phyloP scores from a whole-genome alignment of 352 stramenopile genomes.

The Elongisporangium undulatum region DNA sequence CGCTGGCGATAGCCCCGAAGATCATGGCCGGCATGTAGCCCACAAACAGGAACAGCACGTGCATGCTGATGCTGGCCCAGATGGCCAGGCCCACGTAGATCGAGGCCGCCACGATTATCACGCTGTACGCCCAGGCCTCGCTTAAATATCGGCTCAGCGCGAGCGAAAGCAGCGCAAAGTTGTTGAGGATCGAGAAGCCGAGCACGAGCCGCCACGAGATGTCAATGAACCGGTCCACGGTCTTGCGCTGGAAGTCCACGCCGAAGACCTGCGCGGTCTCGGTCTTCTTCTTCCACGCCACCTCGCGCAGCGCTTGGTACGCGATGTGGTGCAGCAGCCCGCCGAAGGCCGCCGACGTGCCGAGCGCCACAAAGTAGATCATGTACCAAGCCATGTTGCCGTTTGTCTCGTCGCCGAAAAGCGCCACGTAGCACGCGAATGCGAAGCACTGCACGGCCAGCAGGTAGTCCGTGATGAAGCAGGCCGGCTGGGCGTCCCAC shows the following conservation, averaged over 20 bases:
- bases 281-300: slow-evolving; percentile 71
- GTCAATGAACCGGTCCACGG: slow-evolving; percentile 71
- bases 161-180: slow-evolving; percentile 80
- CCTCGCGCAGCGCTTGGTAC: slow-evolving; percentile 66
- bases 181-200: slow-evolving; percentile 76
- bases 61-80: slow-evolving; percentile 82
- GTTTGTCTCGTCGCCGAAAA: slow-evolving; percentile 58
- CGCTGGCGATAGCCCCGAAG: slow-evolving; percentile 68
- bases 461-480: slow-evolving; percentile 87
- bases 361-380: slow-evolving; percentile 85
- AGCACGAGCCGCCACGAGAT: slow-evolving; percentile 79
- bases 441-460: slow-evolving; percentile 81
- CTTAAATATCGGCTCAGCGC: slow-evolving; percentile 71
- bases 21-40: slow-evolving; percentile 81
- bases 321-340: slow-evolving; percentile 79
- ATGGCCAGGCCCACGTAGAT: slow-evolving; percentile 68
- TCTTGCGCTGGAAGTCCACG: slow-evolving; percentile 56
- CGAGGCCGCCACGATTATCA: slow-evolving; percentile 61
- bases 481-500: slow-evolving; percentile 83
- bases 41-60: slow-evolving; percentile 75
- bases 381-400: slow-evolving; percentile 66
- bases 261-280: slow-evolving; percentile 74
- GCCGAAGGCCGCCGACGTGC: slow-evolving; percentile 71
- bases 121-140: slow-evolving; percentile 67
- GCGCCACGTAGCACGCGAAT: slow-evolving; percentile 72